These are phyloP conservation scores for Iberis amara DNA, from an alignment of 441 rosid species.

Conservation along the genomic window DNA sequence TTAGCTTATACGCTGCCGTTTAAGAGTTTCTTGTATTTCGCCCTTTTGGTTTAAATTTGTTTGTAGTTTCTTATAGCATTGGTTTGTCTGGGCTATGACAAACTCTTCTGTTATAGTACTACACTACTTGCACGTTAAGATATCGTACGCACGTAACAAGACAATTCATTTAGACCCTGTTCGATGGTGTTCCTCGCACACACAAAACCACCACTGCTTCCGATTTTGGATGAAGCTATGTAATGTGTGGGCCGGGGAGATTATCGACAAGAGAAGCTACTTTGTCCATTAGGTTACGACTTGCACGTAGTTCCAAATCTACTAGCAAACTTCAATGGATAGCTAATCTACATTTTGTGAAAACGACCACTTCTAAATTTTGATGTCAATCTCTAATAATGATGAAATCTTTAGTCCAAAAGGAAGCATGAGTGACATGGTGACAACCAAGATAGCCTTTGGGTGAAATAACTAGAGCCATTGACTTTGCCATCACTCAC, in stretches of 20 bases:
- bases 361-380: not conserved
- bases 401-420: conserved; percentile 7
- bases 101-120: not conserved
- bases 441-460: conserved; percentile 15
- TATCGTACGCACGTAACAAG: too few relatives aligned
- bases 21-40: conserved; percentile 1
- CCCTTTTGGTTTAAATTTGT: conserved; percentile 7
- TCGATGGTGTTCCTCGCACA: too few relatives aligned
- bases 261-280: too few relatives aligned
- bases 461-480: conserved; percentile 1
- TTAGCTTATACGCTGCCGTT: not conserved
- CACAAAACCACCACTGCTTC: too few relatives aligned
- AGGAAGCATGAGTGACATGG: conserved; percentile 9
- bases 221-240: too few relatives aligned
- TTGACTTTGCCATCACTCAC: conserved; percentile 15
- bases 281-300: too few relatives aligned
- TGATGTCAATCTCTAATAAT: not conserved
- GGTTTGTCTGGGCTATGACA: not conserved
- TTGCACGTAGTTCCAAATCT: too few relatives aligned
- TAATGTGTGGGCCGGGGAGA: too few relatives aligned
- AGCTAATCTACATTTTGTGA: not conserved
- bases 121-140: too few relatives aligned
- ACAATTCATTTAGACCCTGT: too few relatives aligned
- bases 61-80: not conserved
- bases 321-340: not conserved